Evolutionary conservation across 2,329 filamentous ascomycete genomes (phyloP).

Genomic region (Colletotrichum lentis): DNA sequence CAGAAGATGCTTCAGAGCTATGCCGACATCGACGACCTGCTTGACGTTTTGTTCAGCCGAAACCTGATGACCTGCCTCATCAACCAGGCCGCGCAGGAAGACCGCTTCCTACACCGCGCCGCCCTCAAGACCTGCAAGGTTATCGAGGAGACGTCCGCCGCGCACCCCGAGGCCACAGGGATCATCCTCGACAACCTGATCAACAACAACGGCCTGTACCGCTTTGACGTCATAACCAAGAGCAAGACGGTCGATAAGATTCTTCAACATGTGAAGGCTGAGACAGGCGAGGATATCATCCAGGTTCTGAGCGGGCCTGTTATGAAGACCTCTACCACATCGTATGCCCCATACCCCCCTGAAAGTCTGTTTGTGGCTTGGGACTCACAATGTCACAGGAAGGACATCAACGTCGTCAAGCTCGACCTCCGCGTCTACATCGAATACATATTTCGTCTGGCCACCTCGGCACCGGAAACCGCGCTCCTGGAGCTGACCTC

Average conservation of each 20-base stretch:
- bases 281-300: constrained; percentile 64
- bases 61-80: constrained; percentile 84
- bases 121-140: constrained; percentile 79
- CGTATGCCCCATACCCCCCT: constrained; percentile 43
- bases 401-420: constrained; percentile 50
- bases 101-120: constrained; percentile 81
- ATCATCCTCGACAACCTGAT: constrained; percentile 74
- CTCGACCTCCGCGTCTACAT: constrained; percentile 58
- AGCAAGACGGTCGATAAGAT: constrained; percentile 84
- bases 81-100: constrained; percentile 80
- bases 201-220: constrained; percentile 73
- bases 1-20: constrained; percentile 72
- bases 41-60: constrained; percentile 75
- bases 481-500: constrained; percentile 63
- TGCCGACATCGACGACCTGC: constrained; percentile 51
- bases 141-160: constrained; percentile 71
- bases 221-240: constrained; percentile 87
- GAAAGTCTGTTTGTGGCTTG: constrained; percentile 39
- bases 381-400: constrained; percentile 45
- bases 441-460: constrained; percentile 63
- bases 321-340: constrained; percentile 38
- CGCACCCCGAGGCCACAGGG: constrained; percentile 66
- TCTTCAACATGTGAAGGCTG: constrained; percentile 65
- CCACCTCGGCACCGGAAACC: constrained; percentile 50
- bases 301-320: constrained; percentile 48